Evolutionary conservation across 2,329 filamentous ascomycete species (phyloP).

Genomic region (Fusarium palustre): DNA sequence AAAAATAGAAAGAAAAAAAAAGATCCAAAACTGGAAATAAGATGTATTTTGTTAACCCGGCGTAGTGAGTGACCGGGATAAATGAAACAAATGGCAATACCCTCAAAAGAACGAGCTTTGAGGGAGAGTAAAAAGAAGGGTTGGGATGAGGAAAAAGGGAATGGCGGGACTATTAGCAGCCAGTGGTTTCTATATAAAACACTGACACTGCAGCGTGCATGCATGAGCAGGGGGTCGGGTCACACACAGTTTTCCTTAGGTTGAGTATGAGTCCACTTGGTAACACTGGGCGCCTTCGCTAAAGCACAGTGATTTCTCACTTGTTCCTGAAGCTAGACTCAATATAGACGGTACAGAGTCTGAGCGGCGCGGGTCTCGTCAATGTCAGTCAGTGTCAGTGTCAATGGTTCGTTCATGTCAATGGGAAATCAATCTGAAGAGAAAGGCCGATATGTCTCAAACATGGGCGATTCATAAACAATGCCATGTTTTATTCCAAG

Average conservation of each 20-base stretch:
- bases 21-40: neutral
- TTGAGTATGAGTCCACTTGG: neutral
- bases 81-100: slow-evolving; percentile 6
- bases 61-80: slow-evolving; percentile 46
- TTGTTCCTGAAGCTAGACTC: slow-evolving; percentile 14
- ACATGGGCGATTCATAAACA: neutral
- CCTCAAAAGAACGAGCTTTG: slow-evolving; percentile 3
- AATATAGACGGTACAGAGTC: slow-evolving; percentile 1
- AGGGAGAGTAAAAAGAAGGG: slow-evolving; percentile 7
- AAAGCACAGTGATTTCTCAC: neutral
- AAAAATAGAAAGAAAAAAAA: neutral
- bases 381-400: neutral
- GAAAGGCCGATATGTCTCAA: neutral
- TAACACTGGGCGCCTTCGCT: neutral
- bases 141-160: slow-evolving; percentile 4
- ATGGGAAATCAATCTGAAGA: neutral
- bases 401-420: neutral
- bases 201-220: slow-evolving; percentile 10
- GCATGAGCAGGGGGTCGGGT: neutral
- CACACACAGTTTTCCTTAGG: neutral
- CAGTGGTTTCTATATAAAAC: slow-evolving; percentile 10
- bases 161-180: slow-evolving; percentile 4
- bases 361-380: neutral
- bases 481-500: neutral
- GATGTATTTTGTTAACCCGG: slow-evolving; percentile 32